phyloP scores from a whole-genome alignment of 352 stramenopile genomes.

The Globisporangium nunn region DNA sequence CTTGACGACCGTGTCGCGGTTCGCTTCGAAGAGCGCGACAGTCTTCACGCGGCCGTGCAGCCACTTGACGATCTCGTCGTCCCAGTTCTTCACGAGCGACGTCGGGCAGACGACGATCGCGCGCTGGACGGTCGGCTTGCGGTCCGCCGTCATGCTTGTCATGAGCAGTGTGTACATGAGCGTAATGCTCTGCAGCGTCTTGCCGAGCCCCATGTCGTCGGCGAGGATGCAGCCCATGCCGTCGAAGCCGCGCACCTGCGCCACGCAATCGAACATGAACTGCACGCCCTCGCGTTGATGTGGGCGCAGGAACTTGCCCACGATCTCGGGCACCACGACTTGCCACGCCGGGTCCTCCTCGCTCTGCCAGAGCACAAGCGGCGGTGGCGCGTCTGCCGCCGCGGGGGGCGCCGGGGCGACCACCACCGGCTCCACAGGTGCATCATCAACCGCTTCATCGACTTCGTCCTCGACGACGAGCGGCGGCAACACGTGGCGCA shows the following conservation, averaged over 20 bases:
- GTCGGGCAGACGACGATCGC: conserved; percentile 81
- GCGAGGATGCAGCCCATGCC: conserved; percentile 83
- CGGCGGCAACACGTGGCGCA: conserved; percentile 56
- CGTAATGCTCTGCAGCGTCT: conserved; percentile 84
- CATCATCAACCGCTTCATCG: conserved; percentile 20
- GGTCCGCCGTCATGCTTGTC: conserved; percentile 46
- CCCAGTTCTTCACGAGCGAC: conserved; percentile 87
- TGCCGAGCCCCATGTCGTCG: conserved; percentile 86
- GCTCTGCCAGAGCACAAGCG: conserved; percentile 77
- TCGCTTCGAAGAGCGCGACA: conserved; percentile 74
- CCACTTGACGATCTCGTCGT: conserved; percentile 88
- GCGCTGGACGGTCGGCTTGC: conserved; percentile 57
- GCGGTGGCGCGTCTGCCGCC: conserved; percentile 35
- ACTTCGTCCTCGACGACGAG: conserved; percentile 59
- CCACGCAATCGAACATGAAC: conserved; percentile 96
- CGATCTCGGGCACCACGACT: conserved; percentile 83
- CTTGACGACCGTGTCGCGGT: conserved; percentile 75
- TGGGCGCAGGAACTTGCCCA: conserved; percentile 93
- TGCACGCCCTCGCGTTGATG: conserved; percentile 95
- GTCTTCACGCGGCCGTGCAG: conserved; percentile 79
- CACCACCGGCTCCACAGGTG: conserved; percentile 12
- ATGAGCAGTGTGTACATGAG: conserved; percentile 82
- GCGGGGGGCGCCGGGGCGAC: conserved; percentile 18
- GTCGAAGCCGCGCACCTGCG: conserved; percentile 64
- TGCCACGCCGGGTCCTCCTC: conserved; percentile 50